Evolutionary conservation across 2,329 filamentous ascomycete genomes (phyloP).

Genomic region (Pyricularia grisea): DNA sequence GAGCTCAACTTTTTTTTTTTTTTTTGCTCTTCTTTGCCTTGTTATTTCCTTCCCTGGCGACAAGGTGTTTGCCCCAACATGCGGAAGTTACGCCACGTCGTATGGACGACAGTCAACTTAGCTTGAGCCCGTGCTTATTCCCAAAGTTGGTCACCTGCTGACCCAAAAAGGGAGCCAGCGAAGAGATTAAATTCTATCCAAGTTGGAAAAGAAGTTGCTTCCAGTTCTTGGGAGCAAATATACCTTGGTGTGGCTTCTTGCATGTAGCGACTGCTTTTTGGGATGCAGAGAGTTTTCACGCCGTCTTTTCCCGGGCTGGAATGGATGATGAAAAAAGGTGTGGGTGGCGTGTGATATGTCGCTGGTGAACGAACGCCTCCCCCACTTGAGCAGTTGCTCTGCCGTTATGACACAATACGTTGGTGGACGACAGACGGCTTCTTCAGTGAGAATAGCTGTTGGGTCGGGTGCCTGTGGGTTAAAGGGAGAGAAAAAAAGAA

Average conservation of each 20-base stretch:
- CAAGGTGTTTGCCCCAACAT: neutral
- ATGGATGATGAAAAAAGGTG: neutral
- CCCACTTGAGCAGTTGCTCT: neutral
- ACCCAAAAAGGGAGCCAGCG: neutral
- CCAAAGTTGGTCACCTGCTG: neutral
- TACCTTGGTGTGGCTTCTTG: neutral
- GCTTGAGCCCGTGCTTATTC: neutral
- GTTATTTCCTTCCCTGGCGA: neutral
- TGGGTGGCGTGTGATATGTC: neutral
- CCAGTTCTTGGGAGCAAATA: neutral
- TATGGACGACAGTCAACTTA: neutral
- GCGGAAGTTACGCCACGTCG: neutral
- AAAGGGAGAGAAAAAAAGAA: too few relatives aligned
- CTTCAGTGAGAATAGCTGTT: neutral
- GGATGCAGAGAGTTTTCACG: neutral
- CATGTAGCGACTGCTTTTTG: neutral
- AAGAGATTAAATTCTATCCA: neutral
- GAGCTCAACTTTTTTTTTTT: constrained; percentile 8
- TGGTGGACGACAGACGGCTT: neutral
- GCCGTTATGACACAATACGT: neutral
- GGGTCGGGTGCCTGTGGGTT: neutral
- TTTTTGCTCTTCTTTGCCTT: constrained; percentile 1
- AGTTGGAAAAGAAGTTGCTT: neutral
- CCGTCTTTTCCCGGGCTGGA: neutral
- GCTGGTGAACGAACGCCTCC: neutral